Evolutionary conservation across 768 basidiomycete genomes (phyloP).

Genomic region (Macrocybe gigantea): DNA sequence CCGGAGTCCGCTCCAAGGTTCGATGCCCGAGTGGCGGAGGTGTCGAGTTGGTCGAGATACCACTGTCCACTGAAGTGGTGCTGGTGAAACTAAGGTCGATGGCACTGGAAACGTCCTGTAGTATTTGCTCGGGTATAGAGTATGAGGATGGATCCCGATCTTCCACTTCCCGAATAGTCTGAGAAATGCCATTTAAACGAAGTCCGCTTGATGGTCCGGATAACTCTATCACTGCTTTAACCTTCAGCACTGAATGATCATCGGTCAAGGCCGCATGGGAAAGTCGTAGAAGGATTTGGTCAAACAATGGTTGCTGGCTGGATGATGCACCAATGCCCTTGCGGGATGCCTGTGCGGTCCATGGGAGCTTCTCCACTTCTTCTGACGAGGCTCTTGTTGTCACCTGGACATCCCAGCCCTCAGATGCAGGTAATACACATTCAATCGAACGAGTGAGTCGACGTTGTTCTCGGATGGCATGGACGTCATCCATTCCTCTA

Average conservation of each 20-base stretch:
- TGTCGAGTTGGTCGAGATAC: constrained; percentile 30
- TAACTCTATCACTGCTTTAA: constrained; percentile 73
- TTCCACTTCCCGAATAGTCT: constrained; percentile 58
- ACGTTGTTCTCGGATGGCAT: constrained; percentile 57
- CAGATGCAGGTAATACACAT: constrained; percentile 66
- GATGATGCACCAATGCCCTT: constrained; percentile 29
- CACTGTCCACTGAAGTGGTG: constrained; percentile 53
- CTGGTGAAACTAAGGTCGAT: constrained; percentile 66
- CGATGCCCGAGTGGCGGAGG: constrained; percentile 27
- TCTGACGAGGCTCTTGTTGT: constrained; percentile 69
- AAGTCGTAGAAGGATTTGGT: constrained; percentile 59
- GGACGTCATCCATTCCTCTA: constrained; percentile 59
- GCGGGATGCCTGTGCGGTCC: constrained; percentile 59
- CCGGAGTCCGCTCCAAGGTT: constrained; percentile 42
- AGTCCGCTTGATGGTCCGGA: constrained; percentile 73
- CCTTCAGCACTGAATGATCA: constrained; percentile 76
- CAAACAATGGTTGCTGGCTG: constrained; percentile 23
- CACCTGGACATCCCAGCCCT: constrained; percentile 87
- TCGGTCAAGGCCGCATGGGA: constrained; percentile 68
- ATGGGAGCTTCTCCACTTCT: constrained; percentile 66
- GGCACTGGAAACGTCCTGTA: constrained; percentile 70
- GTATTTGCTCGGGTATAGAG: constrained; percentile 51
- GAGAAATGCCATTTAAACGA: constrained; percentile 81
- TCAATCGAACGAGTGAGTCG: constrained; percentile 75
- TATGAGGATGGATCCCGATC: constrained; percentile 61